These are phyloP conservation scores for Ananas comosus DNA, from an alignment of 176 grass and related monocot species.

Conservation along the genomic window DNA sequence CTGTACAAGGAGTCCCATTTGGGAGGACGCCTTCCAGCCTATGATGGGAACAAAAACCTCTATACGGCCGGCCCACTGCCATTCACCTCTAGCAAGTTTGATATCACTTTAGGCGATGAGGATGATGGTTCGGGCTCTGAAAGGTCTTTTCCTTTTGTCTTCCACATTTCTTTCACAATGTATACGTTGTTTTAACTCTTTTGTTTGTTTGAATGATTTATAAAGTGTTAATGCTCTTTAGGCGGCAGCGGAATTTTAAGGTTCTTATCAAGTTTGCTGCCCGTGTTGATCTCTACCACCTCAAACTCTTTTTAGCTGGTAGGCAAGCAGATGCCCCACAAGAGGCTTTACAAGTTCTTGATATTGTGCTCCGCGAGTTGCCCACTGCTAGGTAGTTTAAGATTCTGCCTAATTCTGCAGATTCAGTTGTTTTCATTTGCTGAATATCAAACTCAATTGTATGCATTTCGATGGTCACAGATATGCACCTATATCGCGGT, in stretches of 20 bases:
- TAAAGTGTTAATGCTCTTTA: slow-evolving; percentile 14
- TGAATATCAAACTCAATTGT: slow-evolving; percentile 1
- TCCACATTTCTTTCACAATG: not conserved
- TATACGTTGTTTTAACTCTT: not conserved
- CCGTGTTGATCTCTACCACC: slow-evolving; percentile 47
- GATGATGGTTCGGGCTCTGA: slow-evolving; percentile 53
- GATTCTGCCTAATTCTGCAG: slow-evolving; percentile 10
- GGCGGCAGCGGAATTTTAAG: slow-evolving; percentile 52
- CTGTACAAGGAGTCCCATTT: slow-evolving; percentile 49
- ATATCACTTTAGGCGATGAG: slow-evolving; percentile 51
- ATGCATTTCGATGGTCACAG: slow-evolving; percentile 26
- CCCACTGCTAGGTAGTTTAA: slow-evolving; percentile 63
- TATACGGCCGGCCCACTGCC: slow-evolving; percentile 79
- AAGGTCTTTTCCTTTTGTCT: slow-evolving; percentile 26
- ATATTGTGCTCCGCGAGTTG: slow-evolving; percentile 74
- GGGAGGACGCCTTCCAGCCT: slow-evolving; percentile 76
- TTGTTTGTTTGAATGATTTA: not conserved
- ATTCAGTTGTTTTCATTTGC: not conserved
- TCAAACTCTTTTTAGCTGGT: slow-evolving; percentile 67
- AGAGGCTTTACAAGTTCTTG: slow-evolving; percentile 86
- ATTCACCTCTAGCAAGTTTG: slow-evolving; percentile 66
- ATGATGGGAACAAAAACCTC: slow-evolving; percentile 85
- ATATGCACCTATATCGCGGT: slow-evolving; percentile 55
- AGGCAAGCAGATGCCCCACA: slow-evolving; percentile 68
- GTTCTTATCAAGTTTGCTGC: slow-evolving; percentile 83